A percentile compares a stretch with the other conserved stretches of the same genome.
Conservation (phyloP, 495 filamentous ascomycete genomes). For the Parmelia sp. region DNA sequence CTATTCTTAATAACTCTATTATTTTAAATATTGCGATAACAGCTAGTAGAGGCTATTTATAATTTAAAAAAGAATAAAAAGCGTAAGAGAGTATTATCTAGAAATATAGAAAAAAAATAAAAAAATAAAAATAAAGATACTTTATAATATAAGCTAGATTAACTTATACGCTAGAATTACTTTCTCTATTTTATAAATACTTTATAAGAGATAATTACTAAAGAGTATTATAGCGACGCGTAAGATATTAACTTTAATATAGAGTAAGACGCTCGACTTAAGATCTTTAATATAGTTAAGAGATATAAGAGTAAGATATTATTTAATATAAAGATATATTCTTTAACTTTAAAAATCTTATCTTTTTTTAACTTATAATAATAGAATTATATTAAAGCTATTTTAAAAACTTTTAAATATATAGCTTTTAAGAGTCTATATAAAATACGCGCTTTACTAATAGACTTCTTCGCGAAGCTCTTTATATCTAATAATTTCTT, state of each 20-base stretch:
- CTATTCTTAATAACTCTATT: neutral
- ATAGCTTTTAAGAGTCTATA: neutral
- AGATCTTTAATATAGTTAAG: neutral
- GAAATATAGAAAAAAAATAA: neutral
- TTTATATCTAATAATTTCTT: neutral
- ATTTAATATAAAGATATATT: neutral
- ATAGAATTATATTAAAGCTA: neutral
- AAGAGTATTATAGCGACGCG: neutral
- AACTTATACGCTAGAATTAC: neutral
- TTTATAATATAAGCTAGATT: neutral
- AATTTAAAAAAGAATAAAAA: neutral
- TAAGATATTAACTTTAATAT: neutral
- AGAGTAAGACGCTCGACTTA: neutral
- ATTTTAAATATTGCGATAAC: neutral
- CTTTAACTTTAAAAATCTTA: neutral
- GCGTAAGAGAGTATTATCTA: neutral
- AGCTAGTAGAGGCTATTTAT: neutral
- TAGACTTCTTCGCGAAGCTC: neutral
- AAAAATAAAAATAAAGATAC: neutral
- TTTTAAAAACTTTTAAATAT: neutral
- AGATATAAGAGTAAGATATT: neutral
- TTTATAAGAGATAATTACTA: neutral
- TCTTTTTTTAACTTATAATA: neutral
- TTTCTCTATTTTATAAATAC: neutral
- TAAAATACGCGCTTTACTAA: neutral